Base-by-base conservation (phyloP, 1,284 basidiomycete genomes). In the Lignosus rhinocerotis region DNA sequence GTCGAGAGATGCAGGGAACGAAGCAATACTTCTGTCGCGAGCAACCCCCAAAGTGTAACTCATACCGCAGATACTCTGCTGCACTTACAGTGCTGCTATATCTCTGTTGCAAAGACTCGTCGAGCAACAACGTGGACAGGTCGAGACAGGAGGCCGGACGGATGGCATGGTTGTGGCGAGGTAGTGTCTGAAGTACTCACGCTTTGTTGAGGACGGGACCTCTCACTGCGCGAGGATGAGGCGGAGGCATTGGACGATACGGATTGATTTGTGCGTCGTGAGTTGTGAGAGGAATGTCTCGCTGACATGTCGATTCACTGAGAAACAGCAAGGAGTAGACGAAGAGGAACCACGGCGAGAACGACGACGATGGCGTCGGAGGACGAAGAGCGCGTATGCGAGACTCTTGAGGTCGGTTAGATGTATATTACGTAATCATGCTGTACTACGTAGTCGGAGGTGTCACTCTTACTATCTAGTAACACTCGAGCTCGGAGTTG, bases 181-280 rank as follows among this genome's bases (percentile, higher is more conserved):
- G 14, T 12, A 12, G 36, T 39, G 36, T 12, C 36, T 39, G n/a
- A 39, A 33, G 30, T 25, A 59, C 61, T 55, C 53, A 61, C 60
- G 30, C 48, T 62, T 2, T 53, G 45, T 32, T 55, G 45, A 3
- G 58, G 34, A 19, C 55, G 59, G 5, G 59, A 51, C 41, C 62
- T 51, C n/a, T 66, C 64, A 41, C 60, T 66, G 43, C 65, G 59
- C 19, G 52, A 58, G 12, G 63, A 65, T 6, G 56, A 57, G 25
- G 65, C 63, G 17, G 66, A 67, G 12, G 59, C 57, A 14, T 60
- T 65, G 39, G 66, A 68, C 3, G 66, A 68, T 38, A 65, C 60
- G 14, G 65, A 67, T 41, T 67, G 63, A 46, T 67, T 67, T 0
- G 55, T 59, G n/a, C 62, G 59, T 45, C 65, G 56, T 5, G 65